A percentile compares a stretch with the other conserved stretches of the same genome.
These are phyloP conservation scores for Dioscorea cayenensis DNA, from an alignment of 116 monocot genomes.

Conservation along the genomic window DNA sequence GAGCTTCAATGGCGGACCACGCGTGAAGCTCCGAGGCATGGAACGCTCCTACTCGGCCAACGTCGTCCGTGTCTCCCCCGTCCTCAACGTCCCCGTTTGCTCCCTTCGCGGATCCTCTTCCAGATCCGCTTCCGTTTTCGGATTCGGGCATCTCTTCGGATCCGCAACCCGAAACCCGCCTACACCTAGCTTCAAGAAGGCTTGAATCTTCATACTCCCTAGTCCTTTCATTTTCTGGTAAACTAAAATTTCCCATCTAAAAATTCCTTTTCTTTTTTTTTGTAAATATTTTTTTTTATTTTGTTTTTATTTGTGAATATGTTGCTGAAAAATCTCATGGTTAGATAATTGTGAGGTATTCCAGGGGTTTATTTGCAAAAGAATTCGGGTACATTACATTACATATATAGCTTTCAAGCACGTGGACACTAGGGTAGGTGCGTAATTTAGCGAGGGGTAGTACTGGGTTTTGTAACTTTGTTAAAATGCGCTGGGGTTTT, in stretches of 20 bases:
- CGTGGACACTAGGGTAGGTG: too few relatives aligned
- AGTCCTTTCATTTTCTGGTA: not conserved
- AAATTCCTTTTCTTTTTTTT: too few relatives aligned
- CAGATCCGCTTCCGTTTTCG: slow-evolving; percentile 6
- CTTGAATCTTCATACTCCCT: not conserved
- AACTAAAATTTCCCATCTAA: too few relatives aligned
- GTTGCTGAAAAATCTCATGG: too few relatives aligned
- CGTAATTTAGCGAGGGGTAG: too few relatives aligned
- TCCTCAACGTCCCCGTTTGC: slow-evolving; percentile 80
- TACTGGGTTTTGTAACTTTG: too few relatives aligned
- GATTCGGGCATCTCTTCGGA: slow-evolving; percentile 8
- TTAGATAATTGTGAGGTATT: too few relatives aligned
- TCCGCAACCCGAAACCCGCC: not conserved
- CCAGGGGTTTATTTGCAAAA: too few relatives aligned
- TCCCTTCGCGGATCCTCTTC: slow-evolving; percentile 40
- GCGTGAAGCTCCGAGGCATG: slow-evolving; percentile 32
- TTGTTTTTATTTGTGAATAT: too few relatives aligned
- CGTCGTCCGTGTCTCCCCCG: slow-evolving; percentile 60
- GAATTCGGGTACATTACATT: too few relatives aligned
- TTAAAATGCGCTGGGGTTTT: not conserved
- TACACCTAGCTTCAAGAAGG: not conserved
- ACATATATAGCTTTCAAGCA: too few relatives aligned
- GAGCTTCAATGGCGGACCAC: slow-evolving; percentile 44
- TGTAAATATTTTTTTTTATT: too few relatives aligned
- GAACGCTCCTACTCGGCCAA: slow-evolving; percentile 75